A percentile compares a stretch with the other conserved stretches of the same genome.
phyloP scores from a whole-genome alignment of 352 stramenopile genomes.

The Phytophthora cactorum region DNA sequence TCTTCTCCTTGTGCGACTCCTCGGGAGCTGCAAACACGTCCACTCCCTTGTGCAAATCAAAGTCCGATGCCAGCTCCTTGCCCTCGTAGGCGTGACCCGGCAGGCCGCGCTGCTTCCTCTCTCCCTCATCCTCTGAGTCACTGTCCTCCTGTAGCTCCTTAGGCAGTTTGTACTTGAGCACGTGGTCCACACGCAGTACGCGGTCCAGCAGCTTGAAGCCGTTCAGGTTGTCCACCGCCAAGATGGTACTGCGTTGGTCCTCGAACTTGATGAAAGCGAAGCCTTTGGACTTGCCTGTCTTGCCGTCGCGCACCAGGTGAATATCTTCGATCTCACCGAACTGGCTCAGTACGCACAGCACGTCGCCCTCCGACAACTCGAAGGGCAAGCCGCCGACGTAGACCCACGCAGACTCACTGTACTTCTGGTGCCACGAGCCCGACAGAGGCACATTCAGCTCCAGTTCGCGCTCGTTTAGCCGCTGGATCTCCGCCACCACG shows the following conservation, averaged over 20 bases:
- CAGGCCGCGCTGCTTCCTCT: slow-evolving; percentile 48
- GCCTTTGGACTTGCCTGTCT: slow-evolving; percentile 96
- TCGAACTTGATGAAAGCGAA: slow-evolving; percentile 98
- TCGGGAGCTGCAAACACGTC: slow-evolving; percentile 82
- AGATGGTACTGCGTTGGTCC: slow-evolving; percentile 95
- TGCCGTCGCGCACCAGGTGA: slow-evolving; percentile 95
- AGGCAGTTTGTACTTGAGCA: slow-evolving; percentile 97
- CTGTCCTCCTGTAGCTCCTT: slow-evolving; percentile 90
- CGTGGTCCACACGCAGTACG: slow-evolving; percentile 96
- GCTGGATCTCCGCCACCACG: slow-evolving; percentile 83
- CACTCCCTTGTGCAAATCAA: slow-evolving; percentile 78
- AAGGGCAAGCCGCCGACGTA: slow-evolving; percentile 94
- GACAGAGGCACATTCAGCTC: slow-evolving; percentile 72
- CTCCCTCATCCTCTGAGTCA: slow-evolving; percentile 51
- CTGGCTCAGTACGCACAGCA: slow-evolving; percentile 92
- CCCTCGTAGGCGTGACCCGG: slow-evolving; percentile 90
- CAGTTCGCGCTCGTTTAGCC: slow-evolving; percentile 84
- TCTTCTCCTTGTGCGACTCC: slow-evolving; percentile 63
- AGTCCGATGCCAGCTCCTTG: slow-evolving; percentile 78
- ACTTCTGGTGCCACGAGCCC: slow-evolving; percentile 85
- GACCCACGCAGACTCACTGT: slow-evolving; percentile 96
- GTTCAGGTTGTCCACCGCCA: slow-evolving; percentile 99
- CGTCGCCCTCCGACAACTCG: slow-evolving; percentile 95
- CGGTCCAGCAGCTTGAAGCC: slow-evolving; percentile 91
- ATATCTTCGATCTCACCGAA: slow-evolving; percentile 95